Percentiles rank a stretch among this genome's conserved stretches.
Conservation (phyloP, 139 green algal species). For the Nannochloris sp. region DNA sequence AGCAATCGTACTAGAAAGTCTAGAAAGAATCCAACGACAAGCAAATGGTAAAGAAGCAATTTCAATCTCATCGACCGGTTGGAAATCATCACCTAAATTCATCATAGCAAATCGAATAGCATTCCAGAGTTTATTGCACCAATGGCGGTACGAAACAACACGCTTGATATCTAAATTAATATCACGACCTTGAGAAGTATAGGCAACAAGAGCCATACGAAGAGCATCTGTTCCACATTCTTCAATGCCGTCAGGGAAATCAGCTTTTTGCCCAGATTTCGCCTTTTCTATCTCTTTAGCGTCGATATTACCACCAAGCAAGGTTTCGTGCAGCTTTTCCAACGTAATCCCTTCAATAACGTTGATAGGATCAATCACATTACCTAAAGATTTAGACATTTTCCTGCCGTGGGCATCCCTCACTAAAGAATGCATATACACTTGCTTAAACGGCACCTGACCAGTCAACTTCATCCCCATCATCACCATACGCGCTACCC, state of each 20-base stretch:
- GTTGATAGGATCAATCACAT: constrained; percentile 77
- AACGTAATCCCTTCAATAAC: constrained; percentile 63
- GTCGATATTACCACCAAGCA: constrained; percentile 83
- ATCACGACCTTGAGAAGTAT: constrained; percentile 85
- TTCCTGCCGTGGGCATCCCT: constrained; percentile 67
- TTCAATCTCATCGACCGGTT: constrained; percentile 12
- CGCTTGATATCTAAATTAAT: constrained; percentile 95
- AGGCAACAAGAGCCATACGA: constrained; percentile 83
- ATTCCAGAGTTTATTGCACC: constrained; percentile 99
- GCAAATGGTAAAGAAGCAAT: constrained; percentile 34
- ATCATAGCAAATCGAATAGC: constrained; percentile 87
- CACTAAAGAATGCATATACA: constrained; percentile 88
- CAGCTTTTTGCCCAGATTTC: constrained; percentile 66
- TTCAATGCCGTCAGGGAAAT: constrained; percentile 98
- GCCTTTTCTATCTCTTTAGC: constrained; percentile 76
- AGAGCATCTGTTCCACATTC: constrained; percentile 94
- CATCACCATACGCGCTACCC: constrained; percentile 98
- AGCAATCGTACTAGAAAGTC: constrained; percentile 48
- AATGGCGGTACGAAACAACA: constrained; percentile 91
- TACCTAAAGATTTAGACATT: constrained; percentile 81
- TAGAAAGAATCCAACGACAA: constrained; percentile 67
- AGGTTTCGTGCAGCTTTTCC: constrained; percentile 42
- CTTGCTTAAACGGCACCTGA: constrained; percentile 55
- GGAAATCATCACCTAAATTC: constrained; percentile 72
- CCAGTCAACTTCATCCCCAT: constrained; percentile 83